Evolutionary conservation across 2,329 filamentous ascomycete genomes (phyloP).

Genomic region (Didymella keratinophila): DNA sequence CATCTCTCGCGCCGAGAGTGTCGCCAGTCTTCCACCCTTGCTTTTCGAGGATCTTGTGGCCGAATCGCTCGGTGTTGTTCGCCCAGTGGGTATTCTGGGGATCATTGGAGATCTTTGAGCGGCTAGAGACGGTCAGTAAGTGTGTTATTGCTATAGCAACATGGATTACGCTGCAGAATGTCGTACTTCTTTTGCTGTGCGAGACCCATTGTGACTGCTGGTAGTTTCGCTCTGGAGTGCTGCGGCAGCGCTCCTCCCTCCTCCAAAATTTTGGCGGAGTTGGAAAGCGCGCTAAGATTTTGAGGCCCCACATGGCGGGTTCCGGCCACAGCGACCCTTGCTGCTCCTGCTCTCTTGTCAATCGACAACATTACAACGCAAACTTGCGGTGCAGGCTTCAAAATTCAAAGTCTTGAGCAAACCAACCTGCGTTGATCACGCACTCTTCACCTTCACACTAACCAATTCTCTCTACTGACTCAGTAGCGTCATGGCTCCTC

Average conservation of each 20-base stretch:
- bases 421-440: slow-evolving; percentile 8
- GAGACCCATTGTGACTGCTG: slow-evolving; percentile 67
- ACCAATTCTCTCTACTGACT: slow-evolving; percentile 24
- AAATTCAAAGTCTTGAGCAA: background rate
- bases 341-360: background rate
- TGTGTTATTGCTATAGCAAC: background rate
- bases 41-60: slow-evolving; percentile 84
- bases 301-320: slow-evolving; percentile 12
- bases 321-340: slow-evolving; percentile 7
- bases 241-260: slow-evolving; percentile 24
- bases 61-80: slow-evolving; percentile 80
- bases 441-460: slow-evolving; percentile 17
- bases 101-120: slow-evolving; percentile 81
- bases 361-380: background rate
- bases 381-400: background rate
- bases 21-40: slow-evolving; percentile 92
- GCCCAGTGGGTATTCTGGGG: slow-evolving; percentile 97
- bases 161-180: slow-evolving; percentile 14
- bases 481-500: slow-evolving; percentile 26
- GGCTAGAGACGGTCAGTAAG: slow-evolving; percentile 50
- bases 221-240: slow-evolving; percentile 11
- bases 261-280: slow-evolving; percentile 35
- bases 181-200: slow-evolving; percentile 72
- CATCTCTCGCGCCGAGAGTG: slow-evolving; percentile 79
- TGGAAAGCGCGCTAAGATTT: slow-evolving; percentile 18